Base-by-base conservation (phyloP, 2,329 filamentous ascomycete species). In the Bipolaris sorokiniana region DNA sequence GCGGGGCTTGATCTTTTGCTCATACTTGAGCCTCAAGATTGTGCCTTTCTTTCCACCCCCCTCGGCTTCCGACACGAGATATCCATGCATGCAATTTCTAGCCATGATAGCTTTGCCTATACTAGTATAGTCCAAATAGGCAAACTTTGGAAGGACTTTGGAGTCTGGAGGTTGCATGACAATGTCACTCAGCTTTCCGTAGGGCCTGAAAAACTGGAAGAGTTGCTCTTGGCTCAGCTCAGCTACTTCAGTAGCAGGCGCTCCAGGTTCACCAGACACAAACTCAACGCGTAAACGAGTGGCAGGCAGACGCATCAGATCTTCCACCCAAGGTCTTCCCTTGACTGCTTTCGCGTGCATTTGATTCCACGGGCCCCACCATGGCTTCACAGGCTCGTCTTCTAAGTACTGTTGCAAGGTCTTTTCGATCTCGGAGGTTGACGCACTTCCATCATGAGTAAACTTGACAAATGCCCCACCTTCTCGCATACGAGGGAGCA, bases 381-480 rank as follows among this genome's bases (percentile, higher is more conserved):
- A 96, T 2, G 94, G 93, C 59, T 88, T 91, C 36, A 96, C 85
- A 0, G 89, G 89, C 15, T 88, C 83, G 58, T 91, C 81, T 54
- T 84, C 79, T 1, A 98, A 80, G 62, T 89, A 83, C 31, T 85
- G 79, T 22, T 83, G 79, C 3, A 97, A 78, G 2, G 80, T 81
- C 18, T 80, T 81, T 77, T 88, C 87, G 13, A 91, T 81, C 26
- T 87, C 83, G 18, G 80, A 78, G 2, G 82, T 73, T 54, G 80
- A 66, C 56, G 74, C 65, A 71, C 46, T 81, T 68, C 45, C 78
- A 73, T 82, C 80, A 64, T 85, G 85, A 15, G 83, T 84, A 72
- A 96, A 92, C 75, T 96, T 97, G 74, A 98, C 88, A 73, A 96
- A 98, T 0, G 91, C 92, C 11, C 95, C 95, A 15, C 95, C 95